phyloP scores from a whole-genome alignment of 495 filamentous ascomycete genomes.

The Bacidia gigantensis region DNA sequence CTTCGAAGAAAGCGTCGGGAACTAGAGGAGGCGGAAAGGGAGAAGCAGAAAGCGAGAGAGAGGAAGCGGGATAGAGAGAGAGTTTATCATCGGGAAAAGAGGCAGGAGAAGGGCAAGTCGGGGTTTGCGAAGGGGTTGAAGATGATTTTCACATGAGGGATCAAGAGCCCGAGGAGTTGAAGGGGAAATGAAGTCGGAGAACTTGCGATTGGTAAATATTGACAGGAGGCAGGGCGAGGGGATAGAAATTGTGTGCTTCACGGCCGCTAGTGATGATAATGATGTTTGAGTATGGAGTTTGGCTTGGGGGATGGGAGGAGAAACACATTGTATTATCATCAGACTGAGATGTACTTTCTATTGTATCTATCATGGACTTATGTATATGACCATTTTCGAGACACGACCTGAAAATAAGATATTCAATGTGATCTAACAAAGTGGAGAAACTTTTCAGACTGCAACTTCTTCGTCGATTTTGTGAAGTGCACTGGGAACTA shows the following conservation, averaged over 20 bases:
- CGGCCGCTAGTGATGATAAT: background rate
- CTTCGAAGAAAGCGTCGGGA: constrained; percentile 14
- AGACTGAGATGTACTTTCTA: background rate
- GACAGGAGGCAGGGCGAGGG: too few relatives aligned
- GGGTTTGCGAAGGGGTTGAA: constrained; percentile 6
- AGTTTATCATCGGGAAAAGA: constrained; percentile 1
- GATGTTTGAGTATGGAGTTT: background rate
- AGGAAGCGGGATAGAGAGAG: constrained; percentile 11
- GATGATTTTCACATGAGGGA: constrained; percentile 3
- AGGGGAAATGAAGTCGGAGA: background rate
- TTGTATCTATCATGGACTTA: background rate
- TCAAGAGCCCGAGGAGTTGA: background rate
- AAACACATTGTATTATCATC: background rate
- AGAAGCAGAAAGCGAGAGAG: constrained; percentile 11
- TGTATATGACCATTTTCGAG: background rate
- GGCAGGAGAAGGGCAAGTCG: constrained; percentile 7
- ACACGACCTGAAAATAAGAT: too few relatives aligned
- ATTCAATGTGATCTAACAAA: too few relatives aligned
- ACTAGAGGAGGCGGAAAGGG: constrained; percentile 13
- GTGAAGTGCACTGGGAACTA: too few relatives aligned
- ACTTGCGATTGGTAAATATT: background rate
- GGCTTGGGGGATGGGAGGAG: background rate
- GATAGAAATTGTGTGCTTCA: background rate
- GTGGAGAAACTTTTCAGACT: too few relatives aligned
- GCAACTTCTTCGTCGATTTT: too few relatives aligned